Percentiles rank a stretch among this genome's conserved stretches.
Evolutionary conservation across 225 moss, liverwort and hornwort genomes (phyloP).

Genomic region (Pleurozium schreberi): DNA sequence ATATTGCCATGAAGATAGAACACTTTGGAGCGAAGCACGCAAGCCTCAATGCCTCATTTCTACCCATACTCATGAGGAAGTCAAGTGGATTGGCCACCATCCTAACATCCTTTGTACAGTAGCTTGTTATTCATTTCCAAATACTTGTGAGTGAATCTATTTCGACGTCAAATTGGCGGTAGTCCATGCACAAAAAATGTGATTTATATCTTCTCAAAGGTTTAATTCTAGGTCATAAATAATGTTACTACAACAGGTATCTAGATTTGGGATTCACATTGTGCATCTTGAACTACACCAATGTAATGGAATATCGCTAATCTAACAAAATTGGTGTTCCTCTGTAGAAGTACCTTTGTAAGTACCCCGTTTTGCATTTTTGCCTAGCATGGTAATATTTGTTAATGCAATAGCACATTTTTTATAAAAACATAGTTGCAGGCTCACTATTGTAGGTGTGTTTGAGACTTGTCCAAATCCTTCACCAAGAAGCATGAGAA

Average conservation of each 20-base stretch:
- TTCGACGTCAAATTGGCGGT: too few relatives aligned
- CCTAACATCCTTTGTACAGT: too few relatives aligned
- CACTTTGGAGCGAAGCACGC: not conserved
- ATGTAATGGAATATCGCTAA: too few relatives aligned
- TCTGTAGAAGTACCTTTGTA: not conserved
- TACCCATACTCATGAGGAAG: not conserved
- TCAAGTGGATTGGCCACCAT: too few relatives aligned
- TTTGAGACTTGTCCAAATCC: not conserved
- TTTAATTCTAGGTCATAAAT: too few relatives aligned
- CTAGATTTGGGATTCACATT: too few relatives aligned
- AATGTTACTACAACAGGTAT: too few relatives aligned
- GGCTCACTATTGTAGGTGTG: not conserved
- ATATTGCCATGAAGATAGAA: not conserved
- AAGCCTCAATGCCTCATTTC: not conserved
- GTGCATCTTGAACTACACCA: too few relatives aligned
- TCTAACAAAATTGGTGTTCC: too few relatives aligned
- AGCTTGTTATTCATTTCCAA: not conserved
- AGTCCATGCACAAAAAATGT: too few relatives aligned
- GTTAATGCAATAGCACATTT: not conserved
- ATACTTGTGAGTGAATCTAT: not conserved
- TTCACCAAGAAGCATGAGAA: accelerated
- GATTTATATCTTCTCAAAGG: too few relatives aligned
- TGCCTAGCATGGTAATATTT: not conserved
- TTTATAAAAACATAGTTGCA: not conserved
- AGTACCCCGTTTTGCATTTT: not conserved